Conservation (phyloP, 768 basidiomycete species). For the Fomitopsis pulvina region DNA sequence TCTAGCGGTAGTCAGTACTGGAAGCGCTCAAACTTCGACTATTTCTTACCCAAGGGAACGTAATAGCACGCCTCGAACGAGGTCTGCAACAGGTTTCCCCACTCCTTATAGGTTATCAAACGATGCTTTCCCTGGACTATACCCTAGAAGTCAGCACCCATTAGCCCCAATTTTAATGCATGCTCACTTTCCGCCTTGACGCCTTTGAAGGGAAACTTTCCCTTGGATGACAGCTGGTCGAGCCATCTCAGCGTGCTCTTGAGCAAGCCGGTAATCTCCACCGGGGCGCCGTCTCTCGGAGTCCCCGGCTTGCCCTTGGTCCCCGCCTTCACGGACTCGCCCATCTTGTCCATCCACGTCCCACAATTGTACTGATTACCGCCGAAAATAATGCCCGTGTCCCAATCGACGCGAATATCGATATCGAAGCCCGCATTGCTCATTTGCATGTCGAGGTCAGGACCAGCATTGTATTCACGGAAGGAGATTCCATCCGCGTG, state of each 20-base stretch:
- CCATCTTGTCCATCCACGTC: conserved; percentile 99
- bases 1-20: conserved; percentile 35
- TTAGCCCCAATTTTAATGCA: neutral
- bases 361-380: conserved; percentile 86
- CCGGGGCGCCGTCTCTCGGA: conserved; percentile 90
- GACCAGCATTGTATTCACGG: conserved; percentile 94
- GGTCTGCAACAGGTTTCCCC: conserved; percentile 75
- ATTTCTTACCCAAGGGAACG: conserved; percentile 64
- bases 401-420: conserved; percentile 92
- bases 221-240: conserved; percentile 50
- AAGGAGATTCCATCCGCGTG: conserved; percentile 91
- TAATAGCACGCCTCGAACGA: conserved; percentile 92
- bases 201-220: conserved; percentile 85
- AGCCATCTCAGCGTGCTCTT: conserved; percentile 95
- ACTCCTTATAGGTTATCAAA: conserved; percentile 83
- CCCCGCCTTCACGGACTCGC: conserved; percentile 84
- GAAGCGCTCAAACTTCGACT: too few relatives aligned
- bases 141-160: neutral
- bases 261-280: conserved; percentile 91
- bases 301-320: conserved; percentile 96
- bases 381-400: conserved; percentile 83
- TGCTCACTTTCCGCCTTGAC: conserved; percentile 76
- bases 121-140: conserved; percentile 64
- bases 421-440: conserved; percentile 88
- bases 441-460: conserved; percentile 98